phyloP scores from a whole-genome alignment of 108 stramenopile genomes.

The Nitzschia sp. region DNA sequence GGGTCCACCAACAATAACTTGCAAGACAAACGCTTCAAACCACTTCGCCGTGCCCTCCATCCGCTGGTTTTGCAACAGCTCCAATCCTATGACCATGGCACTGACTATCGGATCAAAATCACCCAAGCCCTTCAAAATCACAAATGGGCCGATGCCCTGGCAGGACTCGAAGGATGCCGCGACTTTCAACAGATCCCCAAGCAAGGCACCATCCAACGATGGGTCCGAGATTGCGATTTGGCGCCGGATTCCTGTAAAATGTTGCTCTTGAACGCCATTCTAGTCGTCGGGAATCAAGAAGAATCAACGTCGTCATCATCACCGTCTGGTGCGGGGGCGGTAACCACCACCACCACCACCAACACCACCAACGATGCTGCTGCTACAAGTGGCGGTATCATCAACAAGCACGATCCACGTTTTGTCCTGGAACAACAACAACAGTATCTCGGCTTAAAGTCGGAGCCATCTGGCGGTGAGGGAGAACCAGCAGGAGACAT shows the following conservation, averaged over 20 bases:
- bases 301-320: background rate
- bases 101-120: constrained; percentile 23
- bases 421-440: background rate
- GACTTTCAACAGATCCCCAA: constrained; percentile 34
- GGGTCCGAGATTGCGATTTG: constrained; percentile 41
- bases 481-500: background rate
- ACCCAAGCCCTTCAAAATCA: constrained; percentile 16
- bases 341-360: background rate
- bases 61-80: constrained; percentile 25
- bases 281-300: background rate
- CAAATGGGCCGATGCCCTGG: constrained; percentile 23
- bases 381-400: too few species aligned
- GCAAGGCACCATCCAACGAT: constrained; percentile 48
- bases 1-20: background rate
- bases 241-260: background rate
- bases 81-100: background rate
- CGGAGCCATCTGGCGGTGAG: background rate
- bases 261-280: background rate
- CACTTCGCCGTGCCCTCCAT: constrained; percentile 29
- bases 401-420: constrained; percentile 9
- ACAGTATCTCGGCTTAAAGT: too few species aligned
- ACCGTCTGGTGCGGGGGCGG: background rate
- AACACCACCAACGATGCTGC: too few species aligned
- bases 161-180: constrained; percentile 19
- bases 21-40: constrained; percentile 25